phyloP scores from a whole-genome alignment of 2,329 filamentous ascomycete species.

The Lecanicillium sp. region DNA sequence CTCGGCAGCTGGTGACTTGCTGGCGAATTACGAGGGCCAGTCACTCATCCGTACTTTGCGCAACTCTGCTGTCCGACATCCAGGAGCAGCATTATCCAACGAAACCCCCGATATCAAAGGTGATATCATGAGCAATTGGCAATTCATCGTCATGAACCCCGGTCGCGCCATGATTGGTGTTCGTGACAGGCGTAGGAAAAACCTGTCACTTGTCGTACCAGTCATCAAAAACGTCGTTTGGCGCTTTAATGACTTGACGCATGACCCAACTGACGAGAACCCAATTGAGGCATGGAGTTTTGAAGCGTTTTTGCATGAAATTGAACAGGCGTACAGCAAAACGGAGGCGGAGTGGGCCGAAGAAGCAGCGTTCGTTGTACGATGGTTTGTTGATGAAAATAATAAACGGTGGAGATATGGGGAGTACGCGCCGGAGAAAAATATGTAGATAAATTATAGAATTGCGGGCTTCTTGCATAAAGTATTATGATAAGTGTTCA shows the following conservation, averaged over 20 bases:
- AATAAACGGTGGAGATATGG: conserved; percentile 25
- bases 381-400: conserved; percentile 28
- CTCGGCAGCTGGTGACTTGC: conserved; percentile 18
- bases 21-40: conserved; percentile 25
- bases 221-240: conserved; percentile 13
- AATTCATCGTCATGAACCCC: conserved; percentile 18
- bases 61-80: conserved; percentile 4
- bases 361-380: conserved; percentile 22
- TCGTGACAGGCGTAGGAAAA: conserved; percentile 12
- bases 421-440: conserved; percentile 8
- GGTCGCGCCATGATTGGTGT: conserved; percentile 15
- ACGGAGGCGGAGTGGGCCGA: conserved; percentile 10
- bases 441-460: too few relatives aligned
- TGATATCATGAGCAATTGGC: conserved; percentile 18
- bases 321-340: background rate
- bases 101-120: conserved; percentile 7
- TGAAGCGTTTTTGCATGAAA: background rate
- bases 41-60: conserved; percentile 22
- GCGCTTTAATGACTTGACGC: conserved; percentile 7
- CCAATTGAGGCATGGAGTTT: conserved; percentile 7
- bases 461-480: too few relatives aligned
- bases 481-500: too few relatives aligned
- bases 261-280: conserved; percentile 5
- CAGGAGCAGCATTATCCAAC: conserved; percentile 5
- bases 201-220: conserved; percentile 18